Evolutionary conservation across 2,329 filamentous ascomycete genomes (phyloP), one percentile per base, ranked within the genome.

Genomic region (Orbilia blumenaviensis): DNA sequence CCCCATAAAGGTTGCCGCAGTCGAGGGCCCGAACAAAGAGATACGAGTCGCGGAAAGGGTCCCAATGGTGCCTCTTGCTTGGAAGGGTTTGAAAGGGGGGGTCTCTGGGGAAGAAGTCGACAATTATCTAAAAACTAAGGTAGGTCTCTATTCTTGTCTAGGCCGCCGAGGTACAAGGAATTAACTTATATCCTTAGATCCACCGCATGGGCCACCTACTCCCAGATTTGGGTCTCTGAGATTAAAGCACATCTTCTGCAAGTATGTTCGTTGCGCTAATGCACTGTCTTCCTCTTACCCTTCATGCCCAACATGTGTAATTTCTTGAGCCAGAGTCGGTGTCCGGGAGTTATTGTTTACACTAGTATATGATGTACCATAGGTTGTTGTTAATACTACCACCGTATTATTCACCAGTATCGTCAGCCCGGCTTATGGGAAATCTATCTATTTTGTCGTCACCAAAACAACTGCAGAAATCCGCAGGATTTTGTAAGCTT

Each of bases 101-200:
- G 92, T 98, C 77, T 88, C 89, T 76, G 94, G 94, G 81, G 88
- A 90, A 64, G 95, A 99, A 84, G 92, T 98, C 52, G 93, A 97
- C 80, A 93, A 92, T 5, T 99, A 99, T 85, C 85, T 99, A 78
- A 92, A 91, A 82, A 97, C 95, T 1, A 99, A 99, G 90, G 93
- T 94, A 81, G 82, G 88, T 14, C 14, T 9, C 10, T 69, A 18
- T 16, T 60, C 52, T 36, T 54, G 72, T 18, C n/a, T 36, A 3
- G 41, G 7, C 21, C 12, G 9, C 29, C 54, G n/a, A 18, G 2
- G 46, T 14, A 14, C 34, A 25, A 50, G 34, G 8, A 10, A 12
- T 38, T 58, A 23, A 66, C 32, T 2, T 2, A 2, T 29, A 27
- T 14, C 16, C n/a, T 52, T 61, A 93, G 91, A 94, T 95, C 78